phyloP scores from a whole-genome alignment of 345 rosid genomes.

The Salix dunnii region DNA sequence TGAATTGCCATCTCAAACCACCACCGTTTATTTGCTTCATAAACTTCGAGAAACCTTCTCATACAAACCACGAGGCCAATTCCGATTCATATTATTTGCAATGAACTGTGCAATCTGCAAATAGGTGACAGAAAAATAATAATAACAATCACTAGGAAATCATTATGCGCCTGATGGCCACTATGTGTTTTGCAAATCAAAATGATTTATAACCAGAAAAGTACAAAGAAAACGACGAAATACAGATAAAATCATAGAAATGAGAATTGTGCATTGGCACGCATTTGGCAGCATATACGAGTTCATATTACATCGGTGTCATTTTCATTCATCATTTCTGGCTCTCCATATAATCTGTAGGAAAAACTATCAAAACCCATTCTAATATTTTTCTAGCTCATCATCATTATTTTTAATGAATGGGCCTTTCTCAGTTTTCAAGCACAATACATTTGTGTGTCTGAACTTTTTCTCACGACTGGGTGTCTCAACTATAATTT shows the following conservation, averaged over 20 bases:
- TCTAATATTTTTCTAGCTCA: background rate
- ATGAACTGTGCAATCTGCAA: slow-evolving; percentile 83
- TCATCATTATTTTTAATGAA: background rate
- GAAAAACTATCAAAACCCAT: background rate
- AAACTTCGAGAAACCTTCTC: slow-evolving; percentile 77
- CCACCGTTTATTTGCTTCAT: slow-evolving; percentile 34
- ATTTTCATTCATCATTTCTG: background rate
- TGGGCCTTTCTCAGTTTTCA: background rate
- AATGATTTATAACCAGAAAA: background rate
- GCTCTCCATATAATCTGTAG: background rate
- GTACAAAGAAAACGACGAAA: background rate
- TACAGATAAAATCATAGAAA: background rate
- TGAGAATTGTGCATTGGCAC: background rate
- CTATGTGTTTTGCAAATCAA: background rate
- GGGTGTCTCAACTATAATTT: background rate
- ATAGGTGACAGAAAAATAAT: background rate
- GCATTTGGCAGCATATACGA: too few species aligned
- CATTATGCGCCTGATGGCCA: background rate
- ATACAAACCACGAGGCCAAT: slow-evolving; percentile 88
- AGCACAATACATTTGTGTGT: background rate
- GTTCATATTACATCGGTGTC: background rate
- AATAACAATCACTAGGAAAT: background rate
- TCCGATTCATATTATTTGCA: slow-evolving; percentile 72
- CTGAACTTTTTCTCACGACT: background rate
- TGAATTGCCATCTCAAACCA: background rate